Percentiles rank a stretch among this genome's conserved stretches.
phyloP scores from a whole-genome alignment of 2,329 filamentous ascomycete species.

The Sporothrix sp. region DNA sequence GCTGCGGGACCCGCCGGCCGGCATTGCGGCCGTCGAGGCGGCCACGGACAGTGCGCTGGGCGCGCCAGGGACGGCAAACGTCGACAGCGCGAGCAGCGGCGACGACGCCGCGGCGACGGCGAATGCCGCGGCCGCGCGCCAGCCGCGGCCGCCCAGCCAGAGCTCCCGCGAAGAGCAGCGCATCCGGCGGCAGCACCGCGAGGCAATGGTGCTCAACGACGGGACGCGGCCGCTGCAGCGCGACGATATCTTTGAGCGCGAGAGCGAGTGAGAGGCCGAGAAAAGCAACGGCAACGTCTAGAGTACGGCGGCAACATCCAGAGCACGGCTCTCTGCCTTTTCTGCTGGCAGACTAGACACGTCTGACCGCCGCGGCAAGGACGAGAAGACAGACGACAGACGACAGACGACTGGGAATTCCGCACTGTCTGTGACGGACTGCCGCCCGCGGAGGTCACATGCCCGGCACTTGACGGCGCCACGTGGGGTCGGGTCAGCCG shows the following conservation, averaged over 20 bases:
- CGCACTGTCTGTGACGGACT: too few relatives aligned
- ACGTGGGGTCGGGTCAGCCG: too few relatives aligned
- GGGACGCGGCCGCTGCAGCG: slow-evolving; percentile 64
- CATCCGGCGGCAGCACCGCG: slow-evolving; percentile 63
- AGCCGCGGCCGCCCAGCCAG: slow-evolving; percentile 38
- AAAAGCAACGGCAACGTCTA: too few relatives aligned
- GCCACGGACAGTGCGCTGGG: not conserved
- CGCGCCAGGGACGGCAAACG: not conserved
- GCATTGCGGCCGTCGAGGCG: not conserved
- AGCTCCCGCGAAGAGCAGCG: slow-evolving; percentile 56
- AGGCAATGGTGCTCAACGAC: slow-evolving; percentile 86
- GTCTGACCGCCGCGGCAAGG: too few relatives aligned
- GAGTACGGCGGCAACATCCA: too few relatives aligned
- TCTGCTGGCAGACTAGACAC: too few relatives aligned
- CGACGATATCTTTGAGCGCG: slow-evolving; percentile 69
- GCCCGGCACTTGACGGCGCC: too few relatives aligned
- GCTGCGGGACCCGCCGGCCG: not conserved
- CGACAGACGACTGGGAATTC: too few relatives aligned
- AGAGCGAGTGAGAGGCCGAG: slow-evolving; percentile 28
- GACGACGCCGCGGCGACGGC: not conserved
- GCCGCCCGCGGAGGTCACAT: too few relatives aligned
- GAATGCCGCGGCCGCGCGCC: not conserved
- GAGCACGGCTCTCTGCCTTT: too few relatives aligned
- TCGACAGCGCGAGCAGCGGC: not conserved
- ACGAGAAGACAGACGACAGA: too few relatives aligned